These are phyloP conservation scores for Starmerella scarabaei DNA, from an alignment of 805 yeast species.

Conservation along the genomic window DNA sequence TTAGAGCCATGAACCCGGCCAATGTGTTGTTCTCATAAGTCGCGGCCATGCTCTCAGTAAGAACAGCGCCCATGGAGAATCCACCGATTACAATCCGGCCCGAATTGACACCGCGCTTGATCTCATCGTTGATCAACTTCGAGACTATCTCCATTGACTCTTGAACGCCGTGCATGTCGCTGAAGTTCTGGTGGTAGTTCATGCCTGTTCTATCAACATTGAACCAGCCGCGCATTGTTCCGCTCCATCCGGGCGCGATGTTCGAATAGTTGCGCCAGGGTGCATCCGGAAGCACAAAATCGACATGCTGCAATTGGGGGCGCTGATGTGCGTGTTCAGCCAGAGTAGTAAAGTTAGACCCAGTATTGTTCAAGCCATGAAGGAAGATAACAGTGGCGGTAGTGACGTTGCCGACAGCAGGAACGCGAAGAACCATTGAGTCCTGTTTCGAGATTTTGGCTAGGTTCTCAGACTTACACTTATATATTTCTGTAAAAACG, in stretches of 20 bases:
- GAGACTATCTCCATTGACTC: constrained; percentile 24
- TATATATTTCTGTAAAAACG: too few relatives aligned
- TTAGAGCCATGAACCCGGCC: constrained; percentile 65
- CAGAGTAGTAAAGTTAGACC: constrained; percentile 77
- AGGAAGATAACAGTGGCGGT: constrained; percentile 57
- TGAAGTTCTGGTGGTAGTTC: background rate
- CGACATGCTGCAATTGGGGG: constrained; percentile 39
- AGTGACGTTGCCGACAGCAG: too few relatives aligned
- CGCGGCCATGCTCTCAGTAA: constrained; percentile 36
- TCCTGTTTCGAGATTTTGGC: too few relatives aligned
- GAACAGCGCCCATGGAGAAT: constrained; percentile 86
- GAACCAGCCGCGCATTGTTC: background rate
- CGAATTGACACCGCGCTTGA: constrained; percentile 27
- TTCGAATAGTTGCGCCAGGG: constrained; percentile 53
- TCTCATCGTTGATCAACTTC: constrained; percentile 25
- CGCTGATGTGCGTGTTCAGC: constrained; percentile 42
- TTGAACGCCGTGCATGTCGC: constrained; percentile 27
- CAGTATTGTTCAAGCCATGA: constrained; percentile 89
- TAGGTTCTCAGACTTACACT: too few relatives aligned
- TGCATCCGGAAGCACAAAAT: constrained; percentile 85
- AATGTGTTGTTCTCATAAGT: constrained; percentile 35
- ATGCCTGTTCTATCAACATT: background rate
- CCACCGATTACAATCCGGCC: constrained; percentile 78
- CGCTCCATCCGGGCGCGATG: background rate
- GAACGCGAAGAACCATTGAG: too few relatives aligned